Percentiles rank a stretch among this genome's conserved stretches.
phyloP scores from a whole-genome alignment of 768 basidiomycete species.

The Phanerochaete sordida region DNA sequence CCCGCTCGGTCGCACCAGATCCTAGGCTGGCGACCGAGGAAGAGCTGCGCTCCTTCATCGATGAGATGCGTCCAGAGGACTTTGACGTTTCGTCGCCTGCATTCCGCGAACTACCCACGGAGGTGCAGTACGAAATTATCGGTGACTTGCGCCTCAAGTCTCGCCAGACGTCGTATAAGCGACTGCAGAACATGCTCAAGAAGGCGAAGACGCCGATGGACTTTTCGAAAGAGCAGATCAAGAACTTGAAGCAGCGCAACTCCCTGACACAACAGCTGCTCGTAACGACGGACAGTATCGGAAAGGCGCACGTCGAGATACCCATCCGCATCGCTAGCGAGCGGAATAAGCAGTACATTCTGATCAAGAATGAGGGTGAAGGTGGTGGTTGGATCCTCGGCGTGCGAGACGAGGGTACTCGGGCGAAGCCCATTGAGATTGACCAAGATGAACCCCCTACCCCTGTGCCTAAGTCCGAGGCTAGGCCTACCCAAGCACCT shows the following conservation, averaged over 20 bases:
- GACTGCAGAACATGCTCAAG: slow-evolving; percentile 87
- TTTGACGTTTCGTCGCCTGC: slow-evolving; percentile 88
- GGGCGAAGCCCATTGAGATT: slow-evolving; percentile 81
- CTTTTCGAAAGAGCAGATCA: slow-evolving; percentile 95
- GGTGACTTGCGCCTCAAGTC: slow-evolving; percentile 94
- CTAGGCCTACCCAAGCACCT: slow-evolving; percentile 21
- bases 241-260: slow-evolving; percentile 86
- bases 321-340: slow-evolving; percentile 95
- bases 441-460: slow-evolving; percentile 38
- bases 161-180: slow-evolving; percentile 88
- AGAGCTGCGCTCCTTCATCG: slow-evolving; percentile 88
- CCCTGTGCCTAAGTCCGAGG: background rate
- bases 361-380: slow-evolving; percentile 85
- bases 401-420: slow-evolving; percentile 82
- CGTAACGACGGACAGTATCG: slow-evolving; percentile 88
- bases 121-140: slow-evolving; percentile 97
- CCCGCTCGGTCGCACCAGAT: slow-evolving; percentile 64
- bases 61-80: slow-evolving; percentile 94
- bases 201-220: slow-evolving; percentile 81
- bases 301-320: slow-evolving; percentile 84
- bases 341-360: slow-evolving; percentile 90
- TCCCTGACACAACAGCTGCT: slow-evolving; percentile 89
- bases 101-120: slow-evolving; percentile 90
- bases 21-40: slow-evolving; percentile 95
- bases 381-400: slow-evolving; percentile 95